These are phyloP conservation scores for Lactarius psammicola DNA, from an alignment of 768 basidiomycete genomes.

Conservation along the genomic window DNA sequence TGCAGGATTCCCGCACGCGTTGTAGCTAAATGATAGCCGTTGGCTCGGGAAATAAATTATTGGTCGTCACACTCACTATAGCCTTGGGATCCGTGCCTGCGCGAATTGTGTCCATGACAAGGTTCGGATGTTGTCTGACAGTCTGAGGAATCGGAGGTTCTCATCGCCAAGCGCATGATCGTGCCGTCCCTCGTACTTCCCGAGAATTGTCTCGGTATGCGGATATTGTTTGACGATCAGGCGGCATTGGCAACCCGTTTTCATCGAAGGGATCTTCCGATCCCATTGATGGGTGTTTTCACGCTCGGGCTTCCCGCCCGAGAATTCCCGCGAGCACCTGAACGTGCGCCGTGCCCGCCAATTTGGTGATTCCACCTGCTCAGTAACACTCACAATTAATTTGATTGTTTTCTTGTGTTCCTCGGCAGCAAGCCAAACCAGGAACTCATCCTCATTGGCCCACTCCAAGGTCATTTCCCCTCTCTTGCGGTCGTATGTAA, in stretches of 20 bases:
- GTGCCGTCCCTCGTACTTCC: neutral
- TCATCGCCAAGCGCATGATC: neutral
- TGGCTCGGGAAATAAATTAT: no score
- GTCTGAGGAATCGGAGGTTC: neutral
- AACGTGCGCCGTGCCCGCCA: conserved; percentile 19
- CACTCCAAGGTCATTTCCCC: no score
- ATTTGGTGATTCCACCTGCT: conserved; percentile 18
- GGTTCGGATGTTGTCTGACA: neutral
- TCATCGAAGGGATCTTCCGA: neutral
- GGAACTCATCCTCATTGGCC: no score
- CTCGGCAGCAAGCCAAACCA: no score
- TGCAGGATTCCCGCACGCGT: no score
- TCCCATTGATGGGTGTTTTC: neutral
- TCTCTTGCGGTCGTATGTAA: no score
- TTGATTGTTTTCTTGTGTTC: no score
- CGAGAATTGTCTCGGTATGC: neutral
- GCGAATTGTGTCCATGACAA: neutral
- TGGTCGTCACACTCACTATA: neutral
- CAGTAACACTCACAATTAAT: no score
- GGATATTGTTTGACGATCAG: neutral
- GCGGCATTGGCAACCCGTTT: neutral
- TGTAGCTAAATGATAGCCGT: no score
- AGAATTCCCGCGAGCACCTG: neutral
- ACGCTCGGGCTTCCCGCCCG: neutral
- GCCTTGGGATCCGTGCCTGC: neutral